Percentiles rank a stretch among this genome's conserved stretches.
Conservation (phyloP, 1,284 basidiomycete genomes). For the Cutaneotrichosporon cyanovorans region DNA sequence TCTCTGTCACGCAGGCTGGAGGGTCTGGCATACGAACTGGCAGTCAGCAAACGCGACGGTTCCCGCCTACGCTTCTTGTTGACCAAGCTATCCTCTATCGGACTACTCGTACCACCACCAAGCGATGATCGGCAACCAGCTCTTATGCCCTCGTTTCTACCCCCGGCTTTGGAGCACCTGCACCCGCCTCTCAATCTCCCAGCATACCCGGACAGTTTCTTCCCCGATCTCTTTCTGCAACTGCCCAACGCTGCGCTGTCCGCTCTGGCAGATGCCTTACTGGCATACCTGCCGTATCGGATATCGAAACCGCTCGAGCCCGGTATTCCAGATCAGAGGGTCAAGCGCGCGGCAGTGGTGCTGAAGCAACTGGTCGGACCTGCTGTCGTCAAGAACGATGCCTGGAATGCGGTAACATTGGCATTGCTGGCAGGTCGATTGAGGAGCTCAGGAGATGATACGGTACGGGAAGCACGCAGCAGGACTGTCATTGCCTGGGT, state of each 20-base stretch:
- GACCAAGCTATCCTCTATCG: constrained; percentile 27
- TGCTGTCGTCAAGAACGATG: constrained; percentile 23
- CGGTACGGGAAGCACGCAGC: constrained; percentile 11
- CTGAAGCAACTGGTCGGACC: constrained; percentile 24
- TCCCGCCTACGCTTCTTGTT: constrained; percentile 18
- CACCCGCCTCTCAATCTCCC: constrained; percentile 54
- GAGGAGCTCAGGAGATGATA: background rate
- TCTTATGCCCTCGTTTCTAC: constrained; percentile 29
- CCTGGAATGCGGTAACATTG: constrained; percentile 25
- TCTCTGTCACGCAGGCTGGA: constrained; percentile 45
- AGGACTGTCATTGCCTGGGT: constrained; percentile 36
- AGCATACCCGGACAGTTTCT: constrained; percentile 47
- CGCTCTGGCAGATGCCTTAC: constrained; percentile 20
- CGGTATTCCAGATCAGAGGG: constrained; percentile 15
- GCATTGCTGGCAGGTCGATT: constrained; percentile 3
- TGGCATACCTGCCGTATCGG: constrained; percentile 21
- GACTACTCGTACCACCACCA: constrained; percentile 21
- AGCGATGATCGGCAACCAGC: constrained; percentile 18
- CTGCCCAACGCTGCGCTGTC: constrained; percentile 46
- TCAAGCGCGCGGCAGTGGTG: constrained; percentile 21
- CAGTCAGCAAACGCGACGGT: constrained; percentile 45
- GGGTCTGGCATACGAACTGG: constrained; percentile 45
- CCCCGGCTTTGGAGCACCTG: constrained; percentile 44
- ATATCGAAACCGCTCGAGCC: constrained; percentile 7
- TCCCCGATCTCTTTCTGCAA: constrained; percentile 62